These are phyloP conservation scores for Colletotrichum musicola DNA, from an alignment of 2,329 filamentous ascomycete species.

Conservation along the genomic window DNA sequence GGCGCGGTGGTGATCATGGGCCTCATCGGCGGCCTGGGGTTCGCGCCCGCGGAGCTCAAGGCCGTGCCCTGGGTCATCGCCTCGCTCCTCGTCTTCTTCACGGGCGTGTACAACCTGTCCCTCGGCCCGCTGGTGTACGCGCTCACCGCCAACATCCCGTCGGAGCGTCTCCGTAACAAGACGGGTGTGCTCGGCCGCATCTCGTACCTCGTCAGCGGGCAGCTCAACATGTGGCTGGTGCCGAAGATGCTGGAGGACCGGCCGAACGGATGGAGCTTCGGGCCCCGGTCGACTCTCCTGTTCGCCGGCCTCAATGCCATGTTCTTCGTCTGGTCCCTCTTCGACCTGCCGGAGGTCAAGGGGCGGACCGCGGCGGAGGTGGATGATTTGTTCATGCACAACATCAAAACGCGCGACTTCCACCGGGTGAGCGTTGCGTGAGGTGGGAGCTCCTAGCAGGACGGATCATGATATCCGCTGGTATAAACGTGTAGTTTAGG, in stretches of 20 bases:
- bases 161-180: slow-evolving; percentile 42
- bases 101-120: slow-evolving; percentile 57
- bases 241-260: slow-evolving; percentile 41
- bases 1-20: slow-evolving; percentile 52
- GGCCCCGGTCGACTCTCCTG: slow-evolving; percentile 38
- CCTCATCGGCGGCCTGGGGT: slow-evolving; percentile 49
- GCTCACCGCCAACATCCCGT: slow-evolving; percentile 55
- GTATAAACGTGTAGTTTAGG: too few relatives aligned
- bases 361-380: slow-evolving; percentile 41
- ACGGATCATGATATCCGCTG: background rate
- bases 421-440: background rate
- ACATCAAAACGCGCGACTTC: slow-evolving; percentile 42
- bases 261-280: slow-evolving; percentile 41
- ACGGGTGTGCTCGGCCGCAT: slow-evolving; percentile 41
- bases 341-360: slow-evolving; percentile 43
- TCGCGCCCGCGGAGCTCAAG: slow-evolving; percentile 40
- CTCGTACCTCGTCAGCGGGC: slow-evolving; percentile 37
- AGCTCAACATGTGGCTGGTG: slow-evolving; percentile 41
- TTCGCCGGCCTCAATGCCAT: slow-evolving; percentile 38
- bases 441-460: background rate
- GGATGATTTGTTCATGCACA: slow-evolving; percentile 42
- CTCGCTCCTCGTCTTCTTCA: slow-evolving; percentile 53
- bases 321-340: slow-evolving; percentile 41
- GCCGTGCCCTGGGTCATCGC: slow-evolving; percentile 51
- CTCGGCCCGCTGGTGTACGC: slow-evolving; percentile 55